A percentile compares a stretch with the other conserved stretches of the same genome.
Evolutionary conservation across 2,329 filamentous ascomycete species (phyloP).

Genomic region (Diaporthe citriasiana): DNA sequence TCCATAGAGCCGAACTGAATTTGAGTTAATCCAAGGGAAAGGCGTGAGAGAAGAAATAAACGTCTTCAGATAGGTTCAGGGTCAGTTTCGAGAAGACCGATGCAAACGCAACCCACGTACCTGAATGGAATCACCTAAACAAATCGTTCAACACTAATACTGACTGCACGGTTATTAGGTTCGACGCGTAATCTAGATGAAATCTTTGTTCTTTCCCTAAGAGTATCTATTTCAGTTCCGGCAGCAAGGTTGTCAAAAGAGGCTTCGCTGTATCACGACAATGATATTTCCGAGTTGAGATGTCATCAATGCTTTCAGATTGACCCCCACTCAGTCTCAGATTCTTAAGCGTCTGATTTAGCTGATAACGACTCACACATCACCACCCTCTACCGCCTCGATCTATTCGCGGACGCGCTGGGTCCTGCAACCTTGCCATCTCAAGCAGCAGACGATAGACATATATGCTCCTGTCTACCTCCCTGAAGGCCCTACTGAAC

Average conservation of each 20-base stretch:
- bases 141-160: not conserved
- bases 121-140: not conserved
- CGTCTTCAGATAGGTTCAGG: not conserved
- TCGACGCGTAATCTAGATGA: not conserved
- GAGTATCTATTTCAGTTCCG: no score
- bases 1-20: not conserved
- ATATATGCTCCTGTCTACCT: slow-evolving; percentile 72
- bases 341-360: not conserved
- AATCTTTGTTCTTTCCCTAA: not conserved
- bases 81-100: not conserved
- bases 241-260: not conserved
- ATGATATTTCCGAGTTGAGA: not conserved
- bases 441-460: slow-evolving; percentile 74
- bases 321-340: not conserved
- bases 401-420: not conserved
- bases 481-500: slow-evolving; percentile 66
- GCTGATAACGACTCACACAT: not conserved
- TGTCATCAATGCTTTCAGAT: not conserved
- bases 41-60: not conserved
- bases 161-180: not conserved
- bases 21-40: not conserved
- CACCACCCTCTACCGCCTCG: not conserved
- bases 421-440: slow-evolving; percentile 59
- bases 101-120: no score
- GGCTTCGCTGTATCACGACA: no score